Base-by-base conservation (phyloP, 2,329 filamentous ascomycete genomes). In the Exophiala oligosperma region DNA sequence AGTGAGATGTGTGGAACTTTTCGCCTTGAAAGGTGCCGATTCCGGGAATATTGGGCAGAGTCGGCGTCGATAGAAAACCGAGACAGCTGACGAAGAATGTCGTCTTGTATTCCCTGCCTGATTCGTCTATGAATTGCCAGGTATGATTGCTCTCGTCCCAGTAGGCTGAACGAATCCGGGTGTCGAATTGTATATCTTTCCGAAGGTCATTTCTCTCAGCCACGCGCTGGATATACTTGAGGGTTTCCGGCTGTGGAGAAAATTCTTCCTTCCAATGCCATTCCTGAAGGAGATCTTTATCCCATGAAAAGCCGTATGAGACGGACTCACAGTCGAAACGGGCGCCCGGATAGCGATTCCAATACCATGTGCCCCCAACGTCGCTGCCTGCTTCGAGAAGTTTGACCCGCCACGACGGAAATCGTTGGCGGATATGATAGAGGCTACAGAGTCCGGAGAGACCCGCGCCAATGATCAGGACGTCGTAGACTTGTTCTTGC, bases 251-350 rank as follows among this genome's bases (percentile, higher is more conserved):
- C 52, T 71, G 68, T 14, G 54, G 64, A 1, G 77, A 73, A 48
- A 59, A 62, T 28, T 68, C 66, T 60, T 74, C 65, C 9, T 68
- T 68, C 61, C 61, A 63, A 5, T 55, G 53, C 12, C 44, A 61
- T 7, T 40, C 53, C 37, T 77, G 74, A 70, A 75, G 79, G 29
- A 79, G 69, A 59, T 80, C 76, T 12, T 46, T 62, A 37, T 76
- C 73, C 49, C 79, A 72, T 26, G 75, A 76, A 57, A 77, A 77
- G 54, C 78, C 53, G 43, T 63, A 66, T n/a, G 64, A 41, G 40
- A 50, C 78, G 1, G 81, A 73, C 52, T 81, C 76, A 0, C 76
- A 80, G 70, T 86, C 84, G 2, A 84, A 80, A 0, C 74, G 70
- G 1, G 80, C 77, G 0, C 81, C 82, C 0, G 80, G 82, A 61